Percentiles rank a stretch among this genome's conserved stretches.
phyloP scores from a whole-genome alignment of 2,329 filamentous ascomycete species.

The Cladophialophora bantiana region DNA sequence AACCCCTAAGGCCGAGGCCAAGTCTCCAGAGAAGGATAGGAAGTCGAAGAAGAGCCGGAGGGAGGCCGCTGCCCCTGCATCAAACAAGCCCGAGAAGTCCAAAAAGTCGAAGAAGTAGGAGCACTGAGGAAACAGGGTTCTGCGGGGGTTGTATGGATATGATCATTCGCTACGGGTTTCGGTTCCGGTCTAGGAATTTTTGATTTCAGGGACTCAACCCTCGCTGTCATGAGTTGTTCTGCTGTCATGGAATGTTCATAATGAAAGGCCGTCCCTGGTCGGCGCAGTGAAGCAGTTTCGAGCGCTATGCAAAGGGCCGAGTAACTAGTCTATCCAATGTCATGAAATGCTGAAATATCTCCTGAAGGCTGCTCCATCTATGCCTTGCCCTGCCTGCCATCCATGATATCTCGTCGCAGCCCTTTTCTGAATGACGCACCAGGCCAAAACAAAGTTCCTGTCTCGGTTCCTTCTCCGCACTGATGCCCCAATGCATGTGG shows the following conservation, averaged over 20 bases:
- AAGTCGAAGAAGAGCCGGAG: constrained; percentile 58
- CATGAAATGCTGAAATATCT: background rate
- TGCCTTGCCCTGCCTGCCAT: background rate
- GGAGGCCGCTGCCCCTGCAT: constrained; percentile 42
- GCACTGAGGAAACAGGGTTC: background rate
- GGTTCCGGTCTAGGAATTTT: constrained; percentile 18
- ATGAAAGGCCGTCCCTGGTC: constrained; percentile 17
- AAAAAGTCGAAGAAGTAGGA: constrained; percentile 39
- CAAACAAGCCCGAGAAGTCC: constrained; percentile 39
- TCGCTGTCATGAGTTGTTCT: constrained; percentile 16
- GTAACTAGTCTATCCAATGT: background rate
- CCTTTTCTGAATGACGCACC: constrained; percentile 11
- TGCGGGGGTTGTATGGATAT: constrained; percentile 12
- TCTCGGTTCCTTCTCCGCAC: constrained; percentile 18
- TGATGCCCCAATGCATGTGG: background rate
- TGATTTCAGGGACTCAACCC: constrained; percentile 11
- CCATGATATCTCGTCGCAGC: background rate
- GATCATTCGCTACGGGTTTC: constrained; percentile 23
- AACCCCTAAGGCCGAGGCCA: constrained; percentile 46
- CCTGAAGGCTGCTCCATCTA: background rate
- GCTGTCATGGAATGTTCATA: constrained; percentile 28
- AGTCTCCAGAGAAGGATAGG: constrained; percentile 48
- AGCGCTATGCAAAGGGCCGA: constrained; percentile 5
- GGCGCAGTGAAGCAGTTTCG: constrained; percentile 7
- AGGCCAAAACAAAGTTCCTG: constrained; percentile 26